phyloP scores from a whole-genome alignment of 768 basidiomycete species.

The Mycena olivaceomarginata region DNA sequence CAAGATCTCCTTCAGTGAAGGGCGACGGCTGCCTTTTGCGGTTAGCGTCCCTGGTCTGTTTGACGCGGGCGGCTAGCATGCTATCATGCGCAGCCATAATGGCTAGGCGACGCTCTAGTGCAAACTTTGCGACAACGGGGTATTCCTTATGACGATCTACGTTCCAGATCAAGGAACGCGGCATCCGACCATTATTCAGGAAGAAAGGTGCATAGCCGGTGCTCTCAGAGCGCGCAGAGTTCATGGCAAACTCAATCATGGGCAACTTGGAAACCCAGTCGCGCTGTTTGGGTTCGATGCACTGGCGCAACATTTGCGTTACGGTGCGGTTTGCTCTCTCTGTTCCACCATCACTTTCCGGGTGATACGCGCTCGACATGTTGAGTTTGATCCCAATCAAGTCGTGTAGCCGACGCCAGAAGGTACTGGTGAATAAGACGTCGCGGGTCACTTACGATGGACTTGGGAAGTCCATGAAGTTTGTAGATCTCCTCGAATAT shows the following conservation, averaged over 20 bases:
- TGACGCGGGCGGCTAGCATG: no score
- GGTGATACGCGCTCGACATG: constrained; percentile 3
- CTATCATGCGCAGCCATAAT: no score
- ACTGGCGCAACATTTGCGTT: no score
- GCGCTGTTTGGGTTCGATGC: no score
- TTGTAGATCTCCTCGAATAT: constrained; percentile 3
- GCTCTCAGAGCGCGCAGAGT: background rate
- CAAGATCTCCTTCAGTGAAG: no score
- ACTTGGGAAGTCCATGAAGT: background rate
- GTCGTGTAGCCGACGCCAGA: constrained; percentile 2
- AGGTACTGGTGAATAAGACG: background rate
- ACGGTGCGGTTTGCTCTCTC: no score
- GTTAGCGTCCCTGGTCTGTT: no score
- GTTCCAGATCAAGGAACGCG: background rate
- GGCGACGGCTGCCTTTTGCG: no score
- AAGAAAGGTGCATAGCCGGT: background rate
- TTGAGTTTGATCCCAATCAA: constrained; percentile 1
- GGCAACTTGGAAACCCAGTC: no score
- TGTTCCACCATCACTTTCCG: background rate
- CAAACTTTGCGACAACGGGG: no score
- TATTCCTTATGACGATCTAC: background rate
- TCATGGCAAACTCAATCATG: no score
- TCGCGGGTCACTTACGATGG: background rate
- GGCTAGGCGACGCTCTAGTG: no score
- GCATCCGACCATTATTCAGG: background rate